phyloP scores from a whole-genome alignment of 345 rosid species.

The Hibiscus tridactylites region DNA sequence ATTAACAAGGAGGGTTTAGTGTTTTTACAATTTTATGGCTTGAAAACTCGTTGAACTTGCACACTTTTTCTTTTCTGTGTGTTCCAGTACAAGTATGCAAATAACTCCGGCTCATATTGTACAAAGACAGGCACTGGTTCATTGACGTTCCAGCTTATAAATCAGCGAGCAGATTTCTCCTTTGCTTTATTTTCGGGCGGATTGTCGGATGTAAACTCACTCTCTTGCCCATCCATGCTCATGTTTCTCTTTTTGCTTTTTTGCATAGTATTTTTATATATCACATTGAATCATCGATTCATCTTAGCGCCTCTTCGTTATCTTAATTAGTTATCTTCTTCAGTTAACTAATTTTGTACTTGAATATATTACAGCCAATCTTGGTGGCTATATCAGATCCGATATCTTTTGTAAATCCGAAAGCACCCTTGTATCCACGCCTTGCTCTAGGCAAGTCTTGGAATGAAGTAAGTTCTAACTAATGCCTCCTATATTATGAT shows the following conservation, averaged over 20 bases:
- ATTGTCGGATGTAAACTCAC: slow-evolving; percentile 38
- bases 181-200: slow-evolving; percentile 72
- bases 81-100: slow-evolving; percentile 62
- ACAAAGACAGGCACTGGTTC: slow-evolving; percentile 46
- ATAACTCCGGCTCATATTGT: slow-evolving; percentile 31
- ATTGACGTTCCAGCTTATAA: slow-evolving; percentile 64
- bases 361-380: slow-evolving; percentile 56
- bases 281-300: background rate
- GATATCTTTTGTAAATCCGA: slow-evolving; percentile 58
- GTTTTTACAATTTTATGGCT: background rate
- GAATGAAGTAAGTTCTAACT: slow-evolving; percentile 60
- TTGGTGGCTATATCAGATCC: slow-evolving; percentile 63
- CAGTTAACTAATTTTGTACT: slow-evolving; percentile 14
- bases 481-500: background rate
- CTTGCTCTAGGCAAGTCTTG: slow-evolving; percentile 87
- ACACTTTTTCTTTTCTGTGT: slow-evolving; percentile 3
- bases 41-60: background rate
- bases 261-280: background rate
- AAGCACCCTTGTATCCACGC: slow-evolving; percentile 86
- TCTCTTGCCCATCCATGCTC: background rate
- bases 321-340: background rate
- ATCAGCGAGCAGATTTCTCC: slow-evolving; percentile 86
- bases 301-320: background rate
- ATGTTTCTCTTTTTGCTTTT: background rate
- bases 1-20: background rate